phyloP scores from a whole-genome alignment of 2,329 filamentous ascomycete species.

The Cladobotryum protrusum region DNA sequence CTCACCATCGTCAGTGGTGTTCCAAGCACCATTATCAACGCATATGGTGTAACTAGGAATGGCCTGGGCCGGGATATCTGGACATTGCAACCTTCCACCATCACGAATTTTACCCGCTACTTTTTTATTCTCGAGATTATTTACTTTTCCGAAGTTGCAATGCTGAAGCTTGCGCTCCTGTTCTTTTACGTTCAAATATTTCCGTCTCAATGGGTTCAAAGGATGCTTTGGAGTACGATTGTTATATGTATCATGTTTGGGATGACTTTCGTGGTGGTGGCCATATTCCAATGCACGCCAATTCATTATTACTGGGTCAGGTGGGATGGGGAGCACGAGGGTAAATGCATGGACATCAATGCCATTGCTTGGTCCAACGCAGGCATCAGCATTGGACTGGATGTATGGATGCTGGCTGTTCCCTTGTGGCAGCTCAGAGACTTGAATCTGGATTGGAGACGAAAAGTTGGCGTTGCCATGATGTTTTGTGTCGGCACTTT shows the following conservation, averaged over 20 bases:
- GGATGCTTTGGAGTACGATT: conserved; percentile 37
- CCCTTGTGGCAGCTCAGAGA: conserved; percentile 39
- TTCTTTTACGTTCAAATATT: conserved; percentile 53
- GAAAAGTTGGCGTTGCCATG: conserved; percentile 41
- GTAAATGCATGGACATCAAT: conserved; percentile 45
- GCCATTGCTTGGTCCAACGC: conserved; percentile 46
- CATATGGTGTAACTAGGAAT: conserved; percentile 26
- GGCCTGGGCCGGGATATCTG: conserved; percentile 47
- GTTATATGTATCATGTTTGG: conserved; percentile 34
- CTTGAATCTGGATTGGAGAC: conserved; percentile 40
- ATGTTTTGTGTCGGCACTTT: conserved; percentile 48
- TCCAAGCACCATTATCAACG: conserved; percentile 24
- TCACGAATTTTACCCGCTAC: conserved; percentile 38
- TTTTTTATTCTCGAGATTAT: conserved; percentile 38
- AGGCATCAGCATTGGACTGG: conserved; percentile 45
- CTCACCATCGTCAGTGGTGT: conserved; percentile 18
- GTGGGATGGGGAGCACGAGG: conserved; percentile 43
- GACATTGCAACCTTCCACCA: conserved; percentile 35
- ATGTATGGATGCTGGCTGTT: conserved; percentile 46
- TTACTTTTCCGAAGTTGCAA: conserved; percentile 41
- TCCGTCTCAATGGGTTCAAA: conserved; percentile 31
- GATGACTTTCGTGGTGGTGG: conserved; percentile 35
- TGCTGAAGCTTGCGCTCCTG: conserved; percentile 46
- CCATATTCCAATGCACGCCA: conserved; percentile 46
- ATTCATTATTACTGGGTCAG: conserved; percentile 46